Evolutionary conservation across 1,284 basidiomycete species (phyloP), one percentile per base, ranked within the genome.

Genomic region (Leucoagaricus sp.): DNA sequence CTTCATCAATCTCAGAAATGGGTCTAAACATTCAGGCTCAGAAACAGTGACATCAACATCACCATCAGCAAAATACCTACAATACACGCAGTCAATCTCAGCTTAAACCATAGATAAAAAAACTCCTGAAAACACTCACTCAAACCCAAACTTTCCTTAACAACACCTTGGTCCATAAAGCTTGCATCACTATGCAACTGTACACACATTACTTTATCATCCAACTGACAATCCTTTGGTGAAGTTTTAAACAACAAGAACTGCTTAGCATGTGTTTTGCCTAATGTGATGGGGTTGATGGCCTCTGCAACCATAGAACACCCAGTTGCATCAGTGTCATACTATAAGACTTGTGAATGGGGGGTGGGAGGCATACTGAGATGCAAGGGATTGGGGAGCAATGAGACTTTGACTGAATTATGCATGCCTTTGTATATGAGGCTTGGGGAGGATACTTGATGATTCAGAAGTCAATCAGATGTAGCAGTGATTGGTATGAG

Each of bases 221-320:
- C 93, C 0, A 94, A 81, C 67, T 84, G 83, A 66, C 92, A 94
- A 49, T 89, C 86, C 1, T 77, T 75, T 0, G 81, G 77, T 0
- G 82, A 82, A 0, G 76, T 77, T 68, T 88, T 89, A 53, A 95
- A 78, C 12, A 94, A 80, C 6, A 90, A 82, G 68, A 91, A 94
- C 70, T 97, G 94, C 69, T 96, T 93, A 1, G 94, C 94, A 25
- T 94, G 86, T 4, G 93, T 93, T 72, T 96, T 94, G 0, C 94
- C 94, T 2, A 94, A 72, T 0, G 90, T 93, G 38, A 95, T 86
- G 1, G 94, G 90, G 63, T 90, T 91, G 55, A 91, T 83, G 0
- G 94, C 93, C 82, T 95, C 89, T 87, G 61, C 7, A 50, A 28
- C 47, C n/a, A 45, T 26, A 38, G 12, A 34, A 8, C 53, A n/a